Evolutionary conservation across 108 stramenopile species (phyloP), one percentile per base, ranked within the genome.

Genomic region (Cyclotella cryptica): DNA sequence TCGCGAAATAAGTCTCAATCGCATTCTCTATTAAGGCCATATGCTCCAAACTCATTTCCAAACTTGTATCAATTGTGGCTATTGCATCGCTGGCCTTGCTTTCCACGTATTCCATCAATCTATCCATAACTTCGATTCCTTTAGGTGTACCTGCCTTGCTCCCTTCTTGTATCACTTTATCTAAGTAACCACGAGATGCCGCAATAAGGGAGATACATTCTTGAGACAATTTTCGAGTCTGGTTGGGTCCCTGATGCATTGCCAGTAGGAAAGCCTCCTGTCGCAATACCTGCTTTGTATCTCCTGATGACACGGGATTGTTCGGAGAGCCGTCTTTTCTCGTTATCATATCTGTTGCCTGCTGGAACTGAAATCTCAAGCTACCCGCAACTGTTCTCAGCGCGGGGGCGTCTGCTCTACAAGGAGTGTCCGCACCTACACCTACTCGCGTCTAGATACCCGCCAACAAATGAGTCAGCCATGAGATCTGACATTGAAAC

Each of bases 361-460:
- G 95, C 21, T 92, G 88, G 30, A 96, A 80, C 46, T 92, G 90
- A 64, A 93, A 79, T 24, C 96, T 71, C 28, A 96, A 64, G 28
- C 96, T 91, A 65, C 91, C 96, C 12, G 86, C 89, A 10, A 94
- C 74, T 10, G 91, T 75, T 21, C 96, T 88, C 40, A 96, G 58
- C 8, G 96, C 96, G 13, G 96, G 89, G 1, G 93, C 90, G 72
- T 96, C 96, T 19, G 96, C 96, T 45, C 93, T 84, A 27, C 90
- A 90, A n/a, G 78, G 78, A 5, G 96, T 96, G 67, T 96, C 96
- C 19, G 92, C 92, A 15, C 96, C 96, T 54, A 96, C 90, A 14
- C 96, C 96, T 10, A 96, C 86, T 68, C 96, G 65, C 43, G 96
- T 96, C 39, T 68, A 12, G 11, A 1, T 22, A 45, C 6, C 12